Percentiles rank a stretch among this genome's conserved stretches.
These are phyloP conservation scores for Zymoseptoria crescenta DNA, from an alignment of 2,329 filamentous ascomycete species.

Conservation along the genomic window DNA sequence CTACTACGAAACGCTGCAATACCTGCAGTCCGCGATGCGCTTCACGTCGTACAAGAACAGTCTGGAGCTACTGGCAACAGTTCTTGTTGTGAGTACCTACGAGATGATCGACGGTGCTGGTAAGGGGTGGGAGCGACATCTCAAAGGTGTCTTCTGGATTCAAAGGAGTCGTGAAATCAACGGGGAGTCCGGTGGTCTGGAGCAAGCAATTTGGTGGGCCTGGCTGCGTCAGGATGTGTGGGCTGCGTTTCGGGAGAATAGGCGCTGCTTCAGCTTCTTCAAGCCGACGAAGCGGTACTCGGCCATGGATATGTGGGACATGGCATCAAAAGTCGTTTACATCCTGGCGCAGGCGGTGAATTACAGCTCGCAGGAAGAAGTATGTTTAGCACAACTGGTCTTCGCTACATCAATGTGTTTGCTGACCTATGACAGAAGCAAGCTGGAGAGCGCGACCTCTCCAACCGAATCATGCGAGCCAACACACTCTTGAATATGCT, in stretches of 20 bases:
- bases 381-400: background rate
- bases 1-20: slow-evolving; percentile 56
- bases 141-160: slow-evolving; percentile 60
- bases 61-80: slow-evolving; percentile 51
- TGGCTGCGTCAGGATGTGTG: slow-evolving; percentile 60
- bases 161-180: slow-evolving; percentile 55
- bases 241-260: slow-evolving; percentile 53
- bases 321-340: slow-evolving; percentile 48
- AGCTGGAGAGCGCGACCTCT: slow-evolving; percentile 34
- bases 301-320: slow-evolving; percentile 45
- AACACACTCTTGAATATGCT: slow-evolving; percentile 42
- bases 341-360: slow-evolving; percentile 51
- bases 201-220: slow-evolving; percentile 56
- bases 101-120: slow-evolving; percentile 57
- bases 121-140: slow-evolving; percentile 53
- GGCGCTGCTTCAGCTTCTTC: slow-evolving; percentile 53
- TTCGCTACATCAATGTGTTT: background rate
- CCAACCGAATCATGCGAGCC: slow-evolving; percentile 33
- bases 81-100: slow-evolving; percentile 54
- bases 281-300: slow-evolving; percentile 43
- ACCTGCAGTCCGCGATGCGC: slow-evolving; percentile 52
- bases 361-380: slow-evolving; percentile 48
- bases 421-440: slow-evolving; percentile 21
- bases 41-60: slow-evolving; percentile 52
- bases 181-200: slow-evolving; percentile 49